Evolutionary conservation across 129 eudicot genomes (phyloP).

Genomic region (Flaveria brownii): DNA sequence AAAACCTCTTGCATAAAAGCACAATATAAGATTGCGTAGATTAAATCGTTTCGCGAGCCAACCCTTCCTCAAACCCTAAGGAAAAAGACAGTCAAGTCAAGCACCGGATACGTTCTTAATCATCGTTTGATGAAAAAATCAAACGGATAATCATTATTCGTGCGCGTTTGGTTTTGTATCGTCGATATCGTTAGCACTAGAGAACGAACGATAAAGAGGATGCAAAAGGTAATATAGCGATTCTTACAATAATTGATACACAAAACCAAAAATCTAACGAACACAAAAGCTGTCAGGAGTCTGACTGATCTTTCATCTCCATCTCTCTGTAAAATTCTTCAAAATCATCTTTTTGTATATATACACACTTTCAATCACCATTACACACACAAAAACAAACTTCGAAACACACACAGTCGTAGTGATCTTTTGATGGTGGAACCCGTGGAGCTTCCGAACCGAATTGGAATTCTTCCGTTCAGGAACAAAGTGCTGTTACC

Average conservation of each 20-base stretch:
- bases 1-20: no score
- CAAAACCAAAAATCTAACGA: conserved; percentile 18
- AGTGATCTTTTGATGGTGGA: conserved; percentile 33
- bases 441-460: conserved; percentile 64
- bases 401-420: not conserved
- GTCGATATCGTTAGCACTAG: not conserved
- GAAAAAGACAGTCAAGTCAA: no score
- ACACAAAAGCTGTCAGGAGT: conserved; percentile 31
- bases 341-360: not conserved
- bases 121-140: no score
- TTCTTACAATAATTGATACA: not conserved
- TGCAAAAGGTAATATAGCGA: not conserved
- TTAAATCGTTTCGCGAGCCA: no score
- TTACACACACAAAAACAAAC: not conserved
- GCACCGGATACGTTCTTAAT: no score
- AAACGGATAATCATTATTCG: no score
- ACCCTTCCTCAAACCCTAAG: no score
- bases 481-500: conserved; percentile 93
- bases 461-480: conserved; percentile 91
- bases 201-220: not conserved
- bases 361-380: not conserved
- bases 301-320: conserved; percentile 23
- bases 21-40: no score
- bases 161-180: no score
- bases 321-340: conserved; percentile 9